These are phyloP conservation scores for Eurotiales sp. DNA, from an alignment of 2,329 filamentous ascomycete species.

Conservation along the genomic window DNA sequence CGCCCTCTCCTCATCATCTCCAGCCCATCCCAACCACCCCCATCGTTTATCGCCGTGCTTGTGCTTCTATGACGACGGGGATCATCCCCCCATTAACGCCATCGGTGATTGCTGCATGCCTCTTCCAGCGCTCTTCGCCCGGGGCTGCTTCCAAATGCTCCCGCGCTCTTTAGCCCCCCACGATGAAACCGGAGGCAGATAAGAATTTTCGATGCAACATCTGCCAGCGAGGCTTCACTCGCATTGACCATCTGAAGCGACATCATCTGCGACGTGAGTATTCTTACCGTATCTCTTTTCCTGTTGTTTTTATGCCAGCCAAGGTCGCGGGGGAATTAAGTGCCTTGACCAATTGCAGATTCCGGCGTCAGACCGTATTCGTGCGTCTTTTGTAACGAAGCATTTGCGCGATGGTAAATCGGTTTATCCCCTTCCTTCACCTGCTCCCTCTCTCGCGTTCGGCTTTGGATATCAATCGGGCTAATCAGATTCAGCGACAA, in stretches of 20 bases:
- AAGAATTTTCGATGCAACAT: constrained; percentile 43
- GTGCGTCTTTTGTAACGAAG: constrained; percentile 43
- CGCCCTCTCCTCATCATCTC: no score
- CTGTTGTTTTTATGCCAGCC: constrained; percentile 11
- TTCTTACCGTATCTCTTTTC: constrained; percentile 6
- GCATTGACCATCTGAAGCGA: constrained; percentile 47
- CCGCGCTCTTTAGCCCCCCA: constrained; percentile 6
- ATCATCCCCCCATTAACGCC: no score
- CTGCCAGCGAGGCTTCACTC: constrained; percentile 45
- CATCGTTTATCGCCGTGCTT: no score
- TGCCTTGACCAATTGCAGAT: constrained; percentile 28
- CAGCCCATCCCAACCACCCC: no score
- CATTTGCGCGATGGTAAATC: constrained; percentile 42
- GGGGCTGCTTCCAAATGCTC: constrained; percentile 8
- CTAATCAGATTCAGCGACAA: constrained; percentile 37
- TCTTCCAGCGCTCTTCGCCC: background rate
- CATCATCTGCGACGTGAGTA: constrained; percentile 45
- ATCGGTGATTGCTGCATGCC: no score
- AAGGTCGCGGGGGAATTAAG: background rate
- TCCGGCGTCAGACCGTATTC: constrained; percentile 47
- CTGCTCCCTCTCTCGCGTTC: no score
- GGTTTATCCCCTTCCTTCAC: no score
- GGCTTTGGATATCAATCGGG: background rate
- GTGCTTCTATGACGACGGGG: no score
- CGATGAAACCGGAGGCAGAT: constrained; percentile 33